phyloP scores from a whole-genome alignment of 768 basidiomycete species.

The Mycena haematopus region DNA sequence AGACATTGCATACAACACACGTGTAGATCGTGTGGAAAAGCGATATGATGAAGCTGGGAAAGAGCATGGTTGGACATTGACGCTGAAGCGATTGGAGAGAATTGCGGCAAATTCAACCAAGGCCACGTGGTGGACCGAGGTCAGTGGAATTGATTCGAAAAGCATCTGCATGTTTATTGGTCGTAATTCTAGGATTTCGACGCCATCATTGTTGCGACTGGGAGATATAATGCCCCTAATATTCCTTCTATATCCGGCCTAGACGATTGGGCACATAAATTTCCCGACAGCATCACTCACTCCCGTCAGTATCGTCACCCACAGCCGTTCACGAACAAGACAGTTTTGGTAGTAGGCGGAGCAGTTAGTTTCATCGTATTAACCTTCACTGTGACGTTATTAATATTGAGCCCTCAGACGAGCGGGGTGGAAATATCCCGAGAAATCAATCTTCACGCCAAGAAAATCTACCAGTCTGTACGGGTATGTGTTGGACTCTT shows the following conservation, averaged over 20 bases:
- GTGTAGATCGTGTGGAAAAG: constrained; percentile 54
- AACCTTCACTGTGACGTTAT: no score
- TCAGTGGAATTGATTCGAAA: constrained; percentile 39
- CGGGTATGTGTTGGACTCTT: constrained; percentile 6
- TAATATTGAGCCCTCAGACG: background rate
- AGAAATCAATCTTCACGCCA: constrained; percentile 32
- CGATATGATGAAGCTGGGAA: constrained; percentile 36
- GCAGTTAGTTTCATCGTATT: constrained; percentile 28
- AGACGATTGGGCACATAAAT: constrained; percentile 33
- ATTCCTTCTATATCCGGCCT: constrained; percentile 33
- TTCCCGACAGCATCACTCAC: constrained; percentile 38
- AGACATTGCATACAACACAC: constrained; percentile 51
- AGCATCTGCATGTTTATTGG: background rate
- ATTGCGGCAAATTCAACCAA: background rate
- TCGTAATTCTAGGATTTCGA: constrained; percentile 26
- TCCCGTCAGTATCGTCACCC: constrained; percentile 43
- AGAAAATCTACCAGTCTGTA: constrained; percentile 33
- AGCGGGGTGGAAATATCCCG: constrained; percentile 36
- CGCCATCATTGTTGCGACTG: constrained; percentile 31
- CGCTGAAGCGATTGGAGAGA: constrained; percentile 39
- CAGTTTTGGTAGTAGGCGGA: constrained; percentile 41
- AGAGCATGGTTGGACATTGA: constrained; percentile 45
- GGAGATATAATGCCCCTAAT: constrained; percentile 30
- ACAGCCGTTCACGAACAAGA: constrained; percentile 37
- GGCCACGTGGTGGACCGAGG: constrained; percentile 30